Conservation (phyloP, 176 grass and related monocot species). For the Aegilops longissima region DNA sequence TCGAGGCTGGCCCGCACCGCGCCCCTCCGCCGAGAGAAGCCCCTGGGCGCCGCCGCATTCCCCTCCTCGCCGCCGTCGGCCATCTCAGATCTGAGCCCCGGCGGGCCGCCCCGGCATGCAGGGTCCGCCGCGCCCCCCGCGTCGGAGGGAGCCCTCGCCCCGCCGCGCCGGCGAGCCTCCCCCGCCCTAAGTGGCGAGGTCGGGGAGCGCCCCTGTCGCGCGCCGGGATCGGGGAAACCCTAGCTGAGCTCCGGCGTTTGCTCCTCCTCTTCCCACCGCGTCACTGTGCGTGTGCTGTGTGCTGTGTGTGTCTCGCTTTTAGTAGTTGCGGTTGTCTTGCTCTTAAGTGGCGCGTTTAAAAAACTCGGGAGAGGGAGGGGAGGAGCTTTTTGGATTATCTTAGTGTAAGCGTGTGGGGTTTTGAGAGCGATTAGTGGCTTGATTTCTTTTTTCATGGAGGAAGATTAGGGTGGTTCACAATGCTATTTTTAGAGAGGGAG, state of each 20-base stretch:
- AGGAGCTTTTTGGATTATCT: conserved; percentile 27
- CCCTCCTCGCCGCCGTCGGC: conserved; percentile 60
- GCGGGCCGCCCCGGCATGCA: conserved; percentile 26
- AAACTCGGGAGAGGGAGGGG: not conserved
- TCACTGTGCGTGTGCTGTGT: conserved; percentile 19
- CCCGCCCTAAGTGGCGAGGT: not conserved
- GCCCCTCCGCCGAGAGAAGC: conserved; percentile 45
- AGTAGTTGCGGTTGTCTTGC: conserved; percentile 39
- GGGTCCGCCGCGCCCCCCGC: not conserved
- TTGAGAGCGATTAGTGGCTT: not conserved
- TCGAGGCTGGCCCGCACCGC: conserved; percentile 81
- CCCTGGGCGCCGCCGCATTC: conserved; percentile 54
- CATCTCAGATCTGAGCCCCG: conserved; percentile 65
- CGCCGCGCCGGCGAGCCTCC: not conserved
- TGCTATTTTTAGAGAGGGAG: not conserved
- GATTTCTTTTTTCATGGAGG: not conserved
- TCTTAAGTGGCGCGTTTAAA: conserved; percentile 30
- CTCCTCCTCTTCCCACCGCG: not conserved
- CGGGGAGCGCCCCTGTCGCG: not conserved
- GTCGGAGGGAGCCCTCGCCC: not conserved
- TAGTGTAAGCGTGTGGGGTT: not conserved
- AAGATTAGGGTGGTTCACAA: not conserved
- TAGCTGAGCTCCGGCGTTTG: conserved; percentile 36
- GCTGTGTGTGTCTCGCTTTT: not conserved
- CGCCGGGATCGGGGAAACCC: conserved; percentile 62